phyloP scores from a whole-genome alignment of 345 rosid genomes.

The Populus pruinosa region DNA sequence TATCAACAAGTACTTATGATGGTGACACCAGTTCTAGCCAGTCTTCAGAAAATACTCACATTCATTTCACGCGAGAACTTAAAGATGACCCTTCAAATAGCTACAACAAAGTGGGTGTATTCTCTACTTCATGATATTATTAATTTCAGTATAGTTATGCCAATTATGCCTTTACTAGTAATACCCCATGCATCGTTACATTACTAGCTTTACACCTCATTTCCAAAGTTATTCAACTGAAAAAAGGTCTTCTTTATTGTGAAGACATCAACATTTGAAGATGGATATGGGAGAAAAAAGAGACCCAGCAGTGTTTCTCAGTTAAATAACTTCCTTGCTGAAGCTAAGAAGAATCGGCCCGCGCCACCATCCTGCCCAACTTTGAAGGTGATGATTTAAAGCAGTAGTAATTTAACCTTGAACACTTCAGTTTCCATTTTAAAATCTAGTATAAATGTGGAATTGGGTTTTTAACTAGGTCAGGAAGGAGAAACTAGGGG shows the following conservation, averaged over 20 bases:
- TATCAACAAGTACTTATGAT: constrained; percentile 10
- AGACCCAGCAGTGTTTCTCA: constrained; percentile 9
- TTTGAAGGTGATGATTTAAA: constrained; percentile 22
- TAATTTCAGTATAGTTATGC: not conserved
- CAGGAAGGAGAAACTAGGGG: constrained; percentile 61
- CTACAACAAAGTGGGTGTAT: constrained; percentile 28
- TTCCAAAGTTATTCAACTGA: not conserved
- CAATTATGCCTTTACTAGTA: not conserved
- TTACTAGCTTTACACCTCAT: not conserved
- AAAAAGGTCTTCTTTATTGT: not conserved
- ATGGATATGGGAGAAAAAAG: constrained; percentile 16
- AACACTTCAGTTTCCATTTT: not conserved
- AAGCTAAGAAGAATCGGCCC: constrained; percentile 23
- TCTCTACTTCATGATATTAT: not conserved
- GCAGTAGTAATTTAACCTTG: not conserved
- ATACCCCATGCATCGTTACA: not conserved
- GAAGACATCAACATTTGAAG: constrained; percentile 3
- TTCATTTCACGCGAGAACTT: constrained; percentile 5
- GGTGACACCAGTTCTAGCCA: constrained; percentile 16
- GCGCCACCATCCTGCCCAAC: constrained; percentile 22
- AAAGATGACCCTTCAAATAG: constrained; percentile 24
- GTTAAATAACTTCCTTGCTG: constrained; percentile 17
- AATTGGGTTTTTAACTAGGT: constrained; percentile 19
- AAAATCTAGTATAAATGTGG: too few relatives aligned
- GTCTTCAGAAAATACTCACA: constrained; percentile 9